These are phyloP conservation scores for Dendrobium chrysotoxum DNA, from an alignment of 106 monocot species.

Conservation along the genomic window DNA sequence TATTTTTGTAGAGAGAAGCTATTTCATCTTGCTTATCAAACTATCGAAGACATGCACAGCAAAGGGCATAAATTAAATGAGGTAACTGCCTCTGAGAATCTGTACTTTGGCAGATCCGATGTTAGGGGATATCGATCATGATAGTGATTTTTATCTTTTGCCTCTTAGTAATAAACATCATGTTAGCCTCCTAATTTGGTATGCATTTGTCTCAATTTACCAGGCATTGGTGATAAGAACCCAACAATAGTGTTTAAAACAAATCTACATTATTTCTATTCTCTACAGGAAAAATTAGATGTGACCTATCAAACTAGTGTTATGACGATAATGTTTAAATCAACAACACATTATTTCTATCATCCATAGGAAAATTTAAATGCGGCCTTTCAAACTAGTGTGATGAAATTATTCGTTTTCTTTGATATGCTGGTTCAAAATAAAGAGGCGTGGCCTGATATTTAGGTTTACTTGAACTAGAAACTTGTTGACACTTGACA, in stretches of 20 bases:
- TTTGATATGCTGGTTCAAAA: not conserved
- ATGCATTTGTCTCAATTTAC: no score
- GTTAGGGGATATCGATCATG: not conserved
- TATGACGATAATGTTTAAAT: not conserved
- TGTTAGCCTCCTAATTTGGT: no score
- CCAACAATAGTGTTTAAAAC: no score
- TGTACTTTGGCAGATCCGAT: not conserved
- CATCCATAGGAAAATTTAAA: no score
- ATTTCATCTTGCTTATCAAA: conserved; percentile 80
- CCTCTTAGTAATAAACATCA: no score
- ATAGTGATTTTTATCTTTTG: not conserved
- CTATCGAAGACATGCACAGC: conserved; percentile 74
- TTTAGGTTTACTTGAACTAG: not conserved
- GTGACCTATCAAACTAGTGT: not conserved
- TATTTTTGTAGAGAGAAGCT: conserved; percentile 78
- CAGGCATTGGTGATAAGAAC: no score
- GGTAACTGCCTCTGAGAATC: conserved; percentile 27
- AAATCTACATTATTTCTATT: no score
- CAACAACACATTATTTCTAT: no score
- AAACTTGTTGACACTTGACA: no score
- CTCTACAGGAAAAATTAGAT: no score
- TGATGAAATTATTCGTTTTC: not conserved
- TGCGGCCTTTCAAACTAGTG: no score
- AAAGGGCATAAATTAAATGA: conserved; percentile 84
- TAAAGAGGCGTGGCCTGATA: not conserved